phyloP scores from a whole-genome alignment of 108 stramenopile genomes.

The Conticribra guillardii region DNA sequence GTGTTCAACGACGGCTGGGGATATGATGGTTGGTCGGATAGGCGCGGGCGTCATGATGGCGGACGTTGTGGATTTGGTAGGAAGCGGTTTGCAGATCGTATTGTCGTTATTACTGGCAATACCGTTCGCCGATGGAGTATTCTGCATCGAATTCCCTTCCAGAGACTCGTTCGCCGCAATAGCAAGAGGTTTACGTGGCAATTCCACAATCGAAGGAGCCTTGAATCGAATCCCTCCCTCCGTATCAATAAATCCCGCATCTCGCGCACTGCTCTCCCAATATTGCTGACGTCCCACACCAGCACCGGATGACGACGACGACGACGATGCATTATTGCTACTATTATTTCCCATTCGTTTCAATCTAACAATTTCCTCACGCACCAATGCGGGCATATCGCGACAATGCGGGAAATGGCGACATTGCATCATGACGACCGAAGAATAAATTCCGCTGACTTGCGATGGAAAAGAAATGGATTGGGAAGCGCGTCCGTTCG shows the following conservation, averaged over 20 bases:
- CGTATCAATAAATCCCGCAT: conserved; percentile 40
- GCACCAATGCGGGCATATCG: conserved; percentile 28
- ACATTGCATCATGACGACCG: conserved; percentile 48
- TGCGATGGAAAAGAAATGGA: conserved; percentile 23
- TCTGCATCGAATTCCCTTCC: too few species aligned
- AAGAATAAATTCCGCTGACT: conserved; percentile 16
- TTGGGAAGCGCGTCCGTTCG: conserved; percentile 23
- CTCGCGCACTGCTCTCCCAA: conserved; percentile 34
- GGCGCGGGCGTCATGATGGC: too few species aligned
- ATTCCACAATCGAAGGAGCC: too few species aligned
- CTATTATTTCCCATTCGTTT: conserved; percentile 26
- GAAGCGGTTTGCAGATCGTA: too few species aligned
- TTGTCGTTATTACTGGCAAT: too few species aligned
- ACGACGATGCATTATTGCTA: background rate
- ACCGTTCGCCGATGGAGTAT: too few species aligned
- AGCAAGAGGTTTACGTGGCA: too few species aligned
- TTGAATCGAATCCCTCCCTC: conserved; percentile 38
- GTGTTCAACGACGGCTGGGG: background rate
- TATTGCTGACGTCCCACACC: conserved; percentile 13
- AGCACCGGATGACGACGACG: too few species aligned
- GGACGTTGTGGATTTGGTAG: too few species aligned
- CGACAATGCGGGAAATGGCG: conserved; percentile 40
- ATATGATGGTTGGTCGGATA: too few species aligned
- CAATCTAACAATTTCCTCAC: conserved; percentile 21
- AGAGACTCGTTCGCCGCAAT: too few species aligned